Base-by-base conservation (phyloP, 2,329 filamentous ascomycete genomes). In the Monilinia vaccinii-corymbosi region DNA sequence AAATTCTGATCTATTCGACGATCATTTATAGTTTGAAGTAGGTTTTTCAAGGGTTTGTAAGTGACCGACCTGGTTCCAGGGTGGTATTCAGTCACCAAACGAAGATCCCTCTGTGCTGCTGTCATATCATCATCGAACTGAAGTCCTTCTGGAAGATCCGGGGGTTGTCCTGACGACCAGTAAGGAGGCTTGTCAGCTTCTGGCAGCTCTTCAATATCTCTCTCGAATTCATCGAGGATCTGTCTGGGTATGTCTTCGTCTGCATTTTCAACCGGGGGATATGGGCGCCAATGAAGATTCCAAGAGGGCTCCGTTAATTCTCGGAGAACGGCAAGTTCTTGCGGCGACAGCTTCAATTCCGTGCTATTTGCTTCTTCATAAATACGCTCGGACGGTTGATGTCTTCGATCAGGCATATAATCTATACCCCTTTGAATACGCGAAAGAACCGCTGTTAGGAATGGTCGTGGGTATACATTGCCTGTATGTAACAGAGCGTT, bases 201-300 rank as follows among this genome's bases (percentile, higher is more conserved):
- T 42, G 28, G 31, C 10, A 61, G 16, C 18, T 45, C 58, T 18
- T 58, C 47, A 11, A 63, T 28, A 36, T 63, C 62, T 25, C 56
- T 21, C 25, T 63, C 58, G 38, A 65, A 63, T 21, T 65, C 62
- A n/a, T 56, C 18, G 0, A 63, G 50, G 9, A 48, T 7, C 28
- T 56, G 40, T n/a, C 31, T 36, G 4, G 42, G 53, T 28, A 46
- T 10, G 14, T 56, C 53, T 48, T 25, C 40, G 2, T 34, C 21
- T 4, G 18, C 28, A n/a, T 48, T 8, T 36, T 14, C 16, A 21
- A 55, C 51, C 13, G 25, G 13, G 9, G 53, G 53, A 36, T 46
- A 48, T 34, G 53, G 42, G 2, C 32, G n/a, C 53, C 53, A 56
- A 25, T 56, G 40, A 14, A 21, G 31, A 25, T 58, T 52, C 56